Percentiles rank a stretch among this genome's conserved stretches.
These are phyloP conservation scores for Mycena alexandri DNA, from an alignment of 768 basidiomycete genomes.

Conservation along the genomic window DNA sequence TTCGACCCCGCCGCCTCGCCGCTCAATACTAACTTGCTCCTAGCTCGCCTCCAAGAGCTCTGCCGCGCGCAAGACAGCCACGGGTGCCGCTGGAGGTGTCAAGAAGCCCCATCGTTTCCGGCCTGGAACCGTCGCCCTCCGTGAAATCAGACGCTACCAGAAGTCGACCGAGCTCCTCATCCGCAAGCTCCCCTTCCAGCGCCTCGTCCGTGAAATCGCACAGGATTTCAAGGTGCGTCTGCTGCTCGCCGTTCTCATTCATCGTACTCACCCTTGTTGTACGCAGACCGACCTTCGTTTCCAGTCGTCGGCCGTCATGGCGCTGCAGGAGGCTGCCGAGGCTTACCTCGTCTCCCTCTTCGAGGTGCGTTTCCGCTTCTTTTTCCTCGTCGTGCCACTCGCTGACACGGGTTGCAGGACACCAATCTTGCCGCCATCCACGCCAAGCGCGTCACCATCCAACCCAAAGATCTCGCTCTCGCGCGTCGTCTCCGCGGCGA, in stretches of 20 bases:
- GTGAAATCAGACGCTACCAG: constrained; percentile 39
- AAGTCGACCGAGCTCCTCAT: constrained; percentile 40
- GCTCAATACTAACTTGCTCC: constrained; percentile 2
- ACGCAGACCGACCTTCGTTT: constrained; percentile 71
- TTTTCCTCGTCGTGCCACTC: constrained; percentile 50
- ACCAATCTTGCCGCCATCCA: constrained; percentile 89
- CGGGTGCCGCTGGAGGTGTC: constrained; percentile 58
- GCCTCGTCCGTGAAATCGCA: constrained; percentile 70
- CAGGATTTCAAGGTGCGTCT: constrained; percentile 68
- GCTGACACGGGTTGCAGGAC: constrained; percentile 30
- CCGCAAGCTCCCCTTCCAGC: constrained; percentile 42
- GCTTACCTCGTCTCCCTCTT: constrained; percentile 85
- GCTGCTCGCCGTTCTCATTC: neutral
- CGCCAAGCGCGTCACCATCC: constrained; percentile 89
- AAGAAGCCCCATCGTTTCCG: constrained; percentile 48
- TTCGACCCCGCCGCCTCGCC: neutral
- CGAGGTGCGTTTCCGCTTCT: constrained; percentile 50
- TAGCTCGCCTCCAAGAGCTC: constrained; percentile 35
- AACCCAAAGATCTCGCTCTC: constrained; percentile 85
- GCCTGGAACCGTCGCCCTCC: constrained; percentile 40
- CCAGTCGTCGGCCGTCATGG: constrained; percentile 84
- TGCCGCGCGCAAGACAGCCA: constrained; percentile 38
- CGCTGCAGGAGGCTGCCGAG: constrained; percentile 88
- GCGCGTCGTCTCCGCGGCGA: constrained; percentile 84
- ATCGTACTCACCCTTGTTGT: neutral